Percentiles rank a stretch among this genome's conserved stretches.
Conservation (phyloP, 768 basidiomycete genomes). For the Cantharellus cinnabarinus region DNA sequence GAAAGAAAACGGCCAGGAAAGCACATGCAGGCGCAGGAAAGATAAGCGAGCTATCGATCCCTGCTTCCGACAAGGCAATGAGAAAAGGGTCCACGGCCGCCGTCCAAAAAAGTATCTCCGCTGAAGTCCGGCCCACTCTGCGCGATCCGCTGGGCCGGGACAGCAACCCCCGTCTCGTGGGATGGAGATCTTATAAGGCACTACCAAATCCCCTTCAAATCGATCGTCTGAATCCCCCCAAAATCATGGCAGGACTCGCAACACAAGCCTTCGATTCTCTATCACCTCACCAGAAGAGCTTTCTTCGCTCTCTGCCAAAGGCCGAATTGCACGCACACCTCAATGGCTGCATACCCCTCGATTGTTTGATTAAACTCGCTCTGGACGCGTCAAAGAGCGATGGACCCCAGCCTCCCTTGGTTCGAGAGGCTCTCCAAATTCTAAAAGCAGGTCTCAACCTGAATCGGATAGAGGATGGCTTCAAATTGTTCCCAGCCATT, state of each 20-base stretch:
- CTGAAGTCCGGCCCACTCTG: too few species aligned
- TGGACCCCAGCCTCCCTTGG: constrained; percentile 1
- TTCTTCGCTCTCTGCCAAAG: constrained; percentile 48
- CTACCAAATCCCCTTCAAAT: too few species aligned
- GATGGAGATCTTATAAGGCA: too few species aligned
- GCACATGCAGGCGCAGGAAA: too few species aligned
- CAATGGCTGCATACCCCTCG: constrained; percentile 63
- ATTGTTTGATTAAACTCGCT: constrained; percentile 41
- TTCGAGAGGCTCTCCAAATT: constrained; percentile 26
- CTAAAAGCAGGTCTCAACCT: constrained; percentile 26
- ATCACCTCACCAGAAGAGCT: constrained; percentile 28
- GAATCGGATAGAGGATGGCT: constrained; percentile 48
- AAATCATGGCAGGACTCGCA: neutral
- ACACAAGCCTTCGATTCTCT: constrained; percentile 34
- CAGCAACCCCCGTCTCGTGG: too few species aligned
- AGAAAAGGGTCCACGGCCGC: too few species aligned
- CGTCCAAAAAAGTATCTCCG: too few species aligned
- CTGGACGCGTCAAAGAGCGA: constrained; percentile 13
- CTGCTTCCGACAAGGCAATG: too few species aligned
- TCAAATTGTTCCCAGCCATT: constrained; percentile 53
- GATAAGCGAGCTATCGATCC: too few species aligned
- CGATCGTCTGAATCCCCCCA: too few species aligned
- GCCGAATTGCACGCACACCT: constrained; percentile 76
- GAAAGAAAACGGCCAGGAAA: too few species aligned
- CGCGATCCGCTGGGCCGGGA: too few species aligned